phyloP scores from a whole-genome alignment of 208 protist species.

The Strigomonas galati region DNA sequence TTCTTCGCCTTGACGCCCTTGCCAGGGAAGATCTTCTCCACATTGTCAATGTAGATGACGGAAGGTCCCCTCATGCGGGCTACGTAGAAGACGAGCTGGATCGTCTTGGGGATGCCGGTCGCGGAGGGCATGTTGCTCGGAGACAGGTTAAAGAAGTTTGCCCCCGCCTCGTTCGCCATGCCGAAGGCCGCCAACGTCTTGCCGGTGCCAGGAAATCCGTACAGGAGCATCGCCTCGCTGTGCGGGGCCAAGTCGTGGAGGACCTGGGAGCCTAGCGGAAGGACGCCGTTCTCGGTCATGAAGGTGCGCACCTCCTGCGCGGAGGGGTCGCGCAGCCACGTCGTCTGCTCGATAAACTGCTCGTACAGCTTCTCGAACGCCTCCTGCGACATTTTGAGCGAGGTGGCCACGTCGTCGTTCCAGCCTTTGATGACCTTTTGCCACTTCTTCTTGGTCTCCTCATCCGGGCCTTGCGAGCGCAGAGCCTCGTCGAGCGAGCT shows the following conservation, averaged over 20 bases:
- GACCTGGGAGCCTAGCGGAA: constrained; percentile 88
- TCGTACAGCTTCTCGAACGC: constrained; percentile 75
- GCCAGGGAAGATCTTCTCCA: constrained; percentile 85
- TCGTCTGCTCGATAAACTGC: constrained; percentile 50
- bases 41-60: constrained; percentile 92
- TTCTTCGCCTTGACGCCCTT: constrained; percentile 61
- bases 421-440: constrained; percentile 74
- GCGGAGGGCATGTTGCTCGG: constrained; percentile 73
- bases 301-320: constrained; percentile 74
- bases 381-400: constrained; percentile 76
- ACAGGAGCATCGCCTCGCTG: constrained; percentile 70
- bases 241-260: constrained; percentile 85
- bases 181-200: constrained; percentile 90
- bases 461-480: constrained; percentile 39
- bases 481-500: constrained; percentile 47
- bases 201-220: constrained; percentile 82
- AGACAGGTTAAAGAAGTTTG: constrained; percentile 93
- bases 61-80: constrained; percentile 86
- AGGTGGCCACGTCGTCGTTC: constrained; percentile 62
- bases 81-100: constrained; percentile 90
- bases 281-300: constrained; percentile 76
- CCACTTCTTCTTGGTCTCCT: constrained; percentile 89
- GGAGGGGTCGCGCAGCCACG: constrained; percentile 73
- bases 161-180: constrained; percentile 80
- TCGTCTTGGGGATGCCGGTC: constrained; percentile 69